Percentiles rank a stretch among this genome's conserved stretches.
These are phyloP conservation scores for Colletotrichum liaoningense DNA, from an alignment of 2,329 filamentous ascomycete species.

Conservation along the genomic window DNA sequence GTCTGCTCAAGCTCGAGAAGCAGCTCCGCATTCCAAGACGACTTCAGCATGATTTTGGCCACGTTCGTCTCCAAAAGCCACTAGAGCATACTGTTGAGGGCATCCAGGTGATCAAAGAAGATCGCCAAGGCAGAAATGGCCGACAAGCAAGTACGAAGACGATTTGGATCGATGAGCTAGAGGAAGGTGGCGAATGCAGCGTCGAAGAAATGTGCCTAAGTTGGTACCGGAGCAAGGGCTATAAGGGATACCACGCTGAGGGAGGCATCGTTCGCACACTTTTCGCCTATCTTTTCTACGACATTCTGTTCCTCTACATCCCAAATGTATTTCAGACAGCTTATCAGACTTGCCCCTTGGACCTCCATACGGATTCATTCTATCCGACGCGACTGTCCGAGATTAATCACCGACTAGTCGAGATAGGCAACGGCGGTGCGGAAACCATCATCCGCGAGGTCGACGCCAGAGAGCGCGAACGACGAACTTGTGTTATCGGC, in stretches of 20 bases:
- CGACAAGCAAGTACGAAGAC: slow-evolving; percentile 74
- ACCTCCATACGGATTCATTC: slow-evolving; percentile 93
- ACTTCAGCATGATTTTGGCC: slow-evolving; percentile 91
- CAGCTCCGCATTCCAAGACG: slow-evolving; percentile 84
- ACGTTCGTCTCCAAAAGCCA: slow-evolving; percentile 82
- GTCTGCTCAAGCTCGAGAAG: slow-evolving; percentile 90
- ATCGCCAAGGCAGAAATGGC: slow-evolving; percentile 52
- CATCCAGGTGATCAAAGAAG: slow-evolving; percentile 77
- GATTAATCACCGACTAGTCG: slow-evolving; percentile 87
- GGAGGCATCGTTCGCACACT: slow-evolving; percentile 92
- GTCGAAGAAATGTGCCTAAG: slow-evolving; percentile 96
- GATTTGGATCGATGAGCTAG: slow-evolving; percentile 85
- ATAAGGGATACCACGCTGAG: slow-evolving; percentile 96
- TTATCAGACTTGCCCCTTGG: slow-evolving; percentile 93
- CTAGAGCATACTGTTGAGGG: slow-evolving; percentile 81
- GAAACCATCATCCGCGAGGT: slow-evolving; percentile 74
- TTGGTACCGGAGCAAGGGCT: slow-evolving; percentile 84
- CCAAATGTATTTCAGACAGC: slow-evolving; percentile 97
- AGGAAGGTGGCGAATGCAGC: slow-evolving; percentile 78
- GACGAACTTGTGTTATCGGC: slow-evolving; percentile 87
- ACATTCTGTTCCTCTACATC: slow-evolving; percentile 91
- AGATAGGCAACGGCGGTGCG: slow-evolving; percentile 87
- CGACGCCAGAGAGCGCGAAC: slow-evolving; percentile 75
- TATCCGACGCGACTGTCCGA: slow-evolving; percentile 87
- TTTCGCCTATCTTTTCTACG: slow-evolving; percentile 91